Base-by-base conservation (phyloP, 208 protist genomes). In the Trypanosoma scelopori region DNA sequence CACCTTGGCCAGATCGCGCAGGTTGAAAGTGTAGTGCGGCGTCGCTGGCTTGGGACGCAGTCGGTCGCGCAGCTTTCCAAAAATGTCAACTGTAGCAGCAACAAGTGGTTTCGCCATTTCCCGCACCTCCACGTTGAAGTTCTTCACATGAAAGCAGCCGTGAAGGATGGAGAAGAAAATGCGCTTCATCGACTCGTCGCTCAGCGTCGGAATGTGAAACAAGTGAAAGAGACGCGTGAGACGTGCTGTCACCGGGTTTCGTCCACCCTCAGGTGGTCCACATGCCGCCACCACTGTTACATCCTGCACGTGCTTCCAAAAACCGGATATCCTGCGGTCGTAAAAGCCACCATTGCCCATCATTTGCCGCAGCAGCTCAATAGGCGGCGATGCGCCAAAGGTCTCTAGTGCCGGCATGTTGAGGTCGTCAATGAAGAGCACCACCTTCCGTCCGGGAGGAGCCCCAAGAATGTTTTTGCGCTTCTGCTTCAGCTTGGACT, bases 11-110 rank as follows among this genome's bases (percentile, higher is more conserved):
- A 99, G 74, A 69, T 99, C 98, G 58, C 98, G 92, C 15, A 99
- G 80, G 65, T 99, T 99, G 85, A 99, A 99, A 3, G 97, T 98
- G 84, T 99, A 99, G 81, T 99, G 98, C 45, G 95, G 84, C 61
- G 98, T 99, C 32, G 87, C 76, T 18, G 98, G 98, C 27, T 94
- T 98, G 42, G 98, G 98, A 1, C 98, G 87, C 55, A 99, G 80
- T 11, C 76, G 82, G 5, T 93, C 79, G 27, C 85, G 78, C n/a
- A 98, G 78, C 41, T 81, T 85, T 61, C 84, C 84, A 79, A 98
- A 99, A 9, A 99, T 76, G 30, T 97, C 93, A 18, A 98, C 82
- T 51, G 81, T 93, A 15, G 85, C 91, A 37, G 75, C 70, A 39
- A 99, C 94, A 28, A 98, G 57, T 18, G 74, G 15, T 16, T 82